Conservation (phyloP, 1,284 basidiomycete genomes). For the Bondarzewia mesenterica region DNA sequence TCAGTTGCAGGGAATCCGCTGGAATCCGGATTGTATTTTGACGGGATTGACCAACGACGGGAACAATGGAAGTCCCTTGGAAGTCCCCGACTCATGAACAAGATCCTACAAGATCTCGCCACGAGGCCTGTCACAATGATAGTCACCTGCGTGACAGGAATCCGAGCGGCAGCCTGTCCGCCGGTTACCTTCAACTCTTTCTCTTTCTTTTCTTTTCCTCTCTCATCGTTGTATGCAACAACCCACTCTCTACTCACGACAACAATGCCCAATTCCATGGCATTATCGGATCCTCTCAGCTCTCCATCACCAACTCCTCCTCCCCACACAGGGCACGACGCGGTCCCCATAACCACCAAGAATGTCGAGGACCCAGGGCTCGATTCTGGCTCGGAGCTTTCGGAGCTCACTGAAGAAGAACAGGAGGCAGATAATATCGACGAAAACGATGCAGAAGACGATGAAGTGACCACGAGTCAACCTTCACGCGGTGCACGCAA, state of each 20-base stretch:
- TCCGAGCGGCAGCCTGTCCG: too few relatives aligned
- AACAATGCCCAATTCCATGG: conserved; percentile 26
- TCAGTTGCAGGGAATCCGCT: too few relatives aligned
- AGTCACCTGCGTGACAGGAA: too few relatives aligned
- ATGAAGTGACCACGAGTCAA: conserved; percentile 3
- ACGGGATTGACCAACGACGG: too few relatives aligned
- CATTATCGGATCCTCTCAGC: conserved; percentile 57
- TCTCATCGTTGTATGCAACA: neutral
- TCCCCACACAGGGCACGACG: conserved; percentile 13
- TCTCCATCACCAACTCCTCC: conserved; percentile 44
- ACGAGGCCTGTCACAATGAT: too few relatives aligned
- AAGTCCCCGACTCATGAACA: too few relatives aligned
- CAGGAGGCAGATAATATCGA: conserved; percentile 33
- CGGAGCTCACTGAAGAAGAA: conserved; percentile 75
- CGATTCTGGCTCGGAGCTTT: conserved; percentile 39
- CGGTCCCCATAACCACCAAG: neutral
- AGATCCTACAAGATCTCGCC: too few relatives aligned
- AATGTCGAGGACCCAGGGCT: neutral
- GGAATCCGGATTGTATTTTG: too few relatives aligned
- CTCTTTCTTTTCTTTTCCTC: too few relatives aligned
- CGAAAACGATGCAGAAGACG: conserved; percentile 17
- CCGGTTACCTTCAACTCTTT: too few relatives aligned
- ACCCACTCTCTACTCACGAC: neutral
- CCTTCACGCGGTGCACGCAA: conserved; percentile 20
- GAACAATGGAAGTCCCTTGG: too few relatives aligned